Percentiles rank a stretch among this genome's conserved stretches.
phyloP scores from a whole-genome alignment of 495 filamentous ascomycete genomes.

The Aspergillus sclerotiicarbonarius region DNA sequence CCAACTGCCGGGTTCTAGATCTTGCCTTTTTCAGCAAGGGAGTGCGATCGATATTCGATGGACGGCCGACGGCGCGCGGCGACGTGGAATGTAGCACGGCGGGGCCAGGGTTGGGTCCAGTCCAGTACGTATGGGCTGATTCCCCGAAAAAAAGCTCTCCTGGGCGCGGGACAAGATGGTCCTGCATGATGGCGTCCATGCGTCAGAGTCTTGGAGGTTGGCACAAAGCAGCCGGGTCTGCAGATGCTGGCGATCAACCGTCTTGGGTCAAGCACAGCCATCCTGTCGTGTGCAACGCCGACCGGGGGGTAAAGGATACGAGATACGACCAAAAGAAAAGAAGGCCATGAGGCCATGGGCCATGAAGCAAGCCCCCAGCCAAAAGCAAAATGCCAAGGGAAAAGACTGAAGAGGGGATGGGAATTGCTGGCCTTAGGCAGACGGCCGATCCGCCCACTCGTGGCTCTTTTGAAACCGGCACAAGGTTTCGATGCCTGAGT shows the following conservation, averaged over 20 bases:
- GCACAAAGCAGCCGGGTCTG: not conserved
- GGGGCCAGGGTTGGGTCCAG: not conserved
- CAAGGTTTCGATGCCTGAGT: constrained; percentile 3
- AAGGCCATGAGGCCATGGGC: no score
- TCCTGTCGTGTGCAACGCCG: not conserved
- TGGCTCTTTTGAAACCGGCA: constrained; percentile 12
- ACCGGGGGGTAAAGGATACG: not conserved
- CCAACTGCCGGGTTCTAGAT: constrained; percentile 4
- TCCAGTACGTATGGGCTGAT: not conserved
- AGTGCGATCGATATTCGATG: not conserved
- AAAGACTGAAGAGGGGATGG: no score
- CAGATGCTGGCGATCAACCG: constrained; percentile 4
- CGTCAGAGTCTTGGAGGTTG: not conserved
- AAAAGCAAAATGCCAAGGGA: no score
- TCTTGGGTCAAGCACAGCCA: not conserved
- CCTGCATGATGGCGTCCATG: constrained; percentile 5
- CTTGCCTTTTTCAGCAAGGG: not conserved
- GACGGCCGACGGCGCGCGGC: no score
- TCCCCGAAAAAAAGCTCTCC: not conserved
- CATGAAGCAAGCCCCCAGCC: no score
- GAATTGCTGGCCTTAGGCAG: not conserved
- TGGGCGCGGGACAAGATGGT: not conserved
- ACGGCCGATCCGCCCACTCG: not conserved
- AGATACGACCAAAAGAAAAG: not conserved
- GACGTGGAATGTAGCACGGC: no score